Conservation (phyloP, 2,329 filamentous ascomycete species). For the Pseudonectria foliicola region DNA sequence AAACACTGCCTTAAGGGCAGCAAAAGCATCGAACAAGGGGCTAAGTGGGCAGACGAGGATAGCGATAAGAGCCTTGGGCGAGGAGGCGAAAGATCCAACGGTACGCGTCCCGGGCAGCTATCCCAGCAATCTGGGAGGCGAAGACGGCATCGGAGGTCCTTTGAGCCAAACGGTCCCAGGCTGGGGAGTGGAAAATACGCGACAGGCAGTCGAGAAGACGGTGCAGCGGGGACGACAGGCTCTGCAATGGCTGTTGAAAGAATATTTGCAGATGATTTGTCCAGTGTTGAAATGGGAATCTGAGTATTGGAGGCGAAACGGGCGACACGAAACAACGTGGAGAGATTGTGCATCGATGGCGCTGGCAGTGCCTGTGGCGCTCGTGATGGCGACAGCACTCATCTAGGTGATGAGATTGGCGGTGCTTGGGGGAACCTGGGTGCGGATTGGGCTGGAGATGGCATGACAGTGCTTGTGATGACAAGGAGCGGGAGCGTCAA, state of each 20-base stretch:
- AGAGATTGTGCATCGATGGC: conserved; percentile 18
- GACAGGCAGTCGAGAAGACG: conserved; percentile 9
- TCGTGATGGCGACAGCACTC: conserved; percentile 16
- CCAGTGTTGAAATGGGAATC: conserved; percentile 34
- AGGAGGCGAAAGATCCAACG: conserved; percentile 5
- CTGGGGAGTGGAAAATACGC: conserved; percentile 4
- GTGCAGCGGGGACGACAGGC: conserved; percentile 3
- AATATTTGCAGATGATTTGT: conserved; percentile 30
- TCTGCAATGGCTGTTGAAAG: conserved; percentile 10
- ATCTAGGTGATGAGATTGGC: conserved; percentile 22
- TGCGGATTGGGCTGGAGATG: conserved; percentile 9
- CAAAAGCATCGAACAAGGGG: too few species aligned
- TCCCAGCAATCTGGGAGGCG: conserved; percentile 18
- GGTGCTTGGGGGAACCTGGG: conserved; percentile 11
- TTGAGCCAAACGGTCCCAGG: conserved; percentile 10
- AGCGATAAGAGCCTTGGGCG: not conserved
- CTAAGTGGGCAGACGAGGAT: not conserved
- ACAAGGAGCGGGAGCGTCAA: conserved; percentile 9
- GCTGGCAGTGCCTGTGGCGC: conserved; percentile 21
- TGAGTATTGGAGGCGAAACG: conserved; percentile 25
- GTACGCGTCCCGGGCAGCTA: conserved; percentile 21
- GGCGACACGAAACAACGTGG: conserved; percentile 15
- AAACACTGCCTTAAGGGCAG: not conserved
- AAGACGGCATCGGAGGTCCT: conserved; percentile 25
- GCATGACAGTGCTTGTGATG: conserved; percentile 11